phyloP scores from a whole-genome alignment of 2,329 filamentous ascomycete genomes.

The Colletotrichum lupini region DNA sequence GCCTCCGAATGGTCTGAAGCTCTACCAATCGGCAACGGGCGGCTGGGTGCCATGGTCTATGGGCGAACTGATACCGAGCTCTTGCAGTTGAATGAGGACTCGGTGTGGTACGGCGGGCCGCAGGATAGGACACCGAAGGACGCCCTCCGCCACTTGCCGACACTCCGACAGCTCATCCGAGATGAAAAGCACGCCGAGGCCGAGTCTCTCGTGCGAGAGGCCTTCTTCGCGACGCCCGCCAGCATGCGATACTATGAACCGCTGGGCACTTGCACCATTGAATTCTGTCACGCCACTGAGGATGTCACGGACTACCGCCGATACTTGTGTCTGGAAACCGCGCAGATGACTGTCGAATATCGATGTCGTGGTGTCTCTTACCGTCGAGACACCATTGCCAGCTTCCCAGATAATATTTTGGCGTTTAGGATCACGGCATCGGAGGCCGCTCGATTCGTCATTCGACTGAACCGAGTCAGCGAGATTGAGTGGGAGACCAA shows the following conservation, averaged over 20 bases:
- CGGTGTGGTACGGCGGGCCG: conserved; percentile 54
- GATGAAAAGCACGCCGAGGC: conserved; percentile 41
- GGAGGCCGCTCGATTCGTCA: conserved; percentile 34
- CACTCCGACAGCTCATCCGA: conserved; percentile 49
- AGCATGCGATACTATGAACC: conserved; percentile 60
- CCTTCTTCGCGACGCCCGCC: conserved; percentile 57
- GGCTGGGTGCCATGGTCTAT: conserved; percentile 51
- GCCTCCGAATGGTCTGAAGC: conserved; percentile 44
- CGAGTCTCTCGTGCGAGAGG: conserved; percentile 37
- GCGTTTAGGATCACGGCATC: conserved; percentile 38
- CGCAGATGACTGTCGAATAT: conserved; percentile 29
- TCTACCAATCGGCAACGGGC: conserved; percentile 57
- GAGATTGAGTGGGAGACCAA: conserved; percentile 56
- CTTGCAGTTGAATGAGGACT: conserved; percentile 58
- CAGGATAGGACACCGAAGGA: conserved; percentile 51
- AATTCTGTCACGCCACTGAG: conserved; percentile 48
- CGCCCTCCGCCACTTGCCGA: conserved; percentile 46
- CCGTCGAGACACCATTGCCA: conserved; percentile 40
- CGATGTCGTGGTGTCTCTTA: conserved; percentile 34
- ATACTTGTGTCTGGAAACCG: conserved; percentile 32
- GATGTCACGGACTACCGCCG: conserved; percentile 34
- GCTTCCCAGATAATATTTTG: conserved; percentile 39
- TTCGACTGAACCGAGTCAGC: conserved; percentile 50
- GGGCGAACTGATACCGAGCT: conserved; percentile 48
- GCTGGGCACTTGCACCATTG: conserved; percentile 49